These are phyloP conservation scores for Ophiostoma sp. DNA, from an alignment of 2,329 filamentous ascomycete genomes.

Conservation along the genomic window DNA sequence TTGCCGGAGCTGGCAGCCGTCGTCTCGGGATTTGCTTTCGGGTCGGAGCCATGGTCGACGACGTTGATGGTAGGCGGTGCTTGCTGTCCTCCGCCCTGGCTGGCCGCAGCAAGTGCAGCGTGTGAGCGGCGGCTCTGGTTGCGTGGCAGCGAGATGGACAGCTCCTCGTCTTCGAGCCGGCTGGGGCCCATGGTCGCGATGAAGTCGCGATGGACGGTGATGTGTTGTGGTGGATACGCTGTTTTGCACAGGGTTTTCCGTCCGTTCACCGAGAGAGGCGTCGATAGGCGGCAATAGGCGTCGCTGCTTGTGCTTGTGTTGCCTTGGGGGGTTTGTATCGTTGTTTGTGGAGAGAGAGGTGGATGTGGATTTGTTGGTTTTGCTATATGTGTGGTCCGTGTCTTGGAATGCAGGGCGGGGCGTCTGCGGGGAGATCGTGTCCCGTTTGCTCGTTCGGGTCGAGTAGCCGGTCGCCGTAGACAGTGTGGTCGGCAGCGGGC, in stretches of 20 bases:
- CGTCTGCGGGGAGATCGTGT: slow-evolving; percentile 4
- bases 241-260: background rate
- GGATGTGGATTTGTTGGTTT: slow-evolving; percentile 6
- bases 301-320: slow-evolving; percentile 9
- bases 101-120: slow-evolving; percentile 26
- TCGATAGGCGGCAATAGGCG: background rate
- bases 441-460: background rate
- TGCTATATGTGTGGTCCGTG: slow-evolving; percentile 6
- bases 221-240: background rate
- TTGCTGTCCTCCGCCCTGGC: slow-evolving; percentile 24
- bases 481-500: background rate
- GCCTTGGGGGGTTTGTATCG: background rate
- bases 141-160: slow-evolving; percentile 72
- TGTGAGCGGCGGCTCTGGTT: slow-evolving; percentile 59
- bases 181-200: slow-evolving; percentile 49
- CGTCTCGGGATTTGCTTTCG: slow-evolving; percentile 24
- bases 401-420: slow-evolving; percentile 9
- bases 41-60: slow-evolving; percentile 34
- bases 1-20: slow-evolving; percentile 20
- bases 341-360: background rate
- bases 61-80: slow-evolving; percentile 42
- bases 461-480: background rate
- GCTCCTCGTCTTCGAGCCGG: slow-evolving; percentile 76
- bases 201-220: background rate
- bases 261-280: background rate